Conservation (phyloP, 495 filamentous ascomycete genomes). For the Lindgomyces ingoldianus region DNA sequence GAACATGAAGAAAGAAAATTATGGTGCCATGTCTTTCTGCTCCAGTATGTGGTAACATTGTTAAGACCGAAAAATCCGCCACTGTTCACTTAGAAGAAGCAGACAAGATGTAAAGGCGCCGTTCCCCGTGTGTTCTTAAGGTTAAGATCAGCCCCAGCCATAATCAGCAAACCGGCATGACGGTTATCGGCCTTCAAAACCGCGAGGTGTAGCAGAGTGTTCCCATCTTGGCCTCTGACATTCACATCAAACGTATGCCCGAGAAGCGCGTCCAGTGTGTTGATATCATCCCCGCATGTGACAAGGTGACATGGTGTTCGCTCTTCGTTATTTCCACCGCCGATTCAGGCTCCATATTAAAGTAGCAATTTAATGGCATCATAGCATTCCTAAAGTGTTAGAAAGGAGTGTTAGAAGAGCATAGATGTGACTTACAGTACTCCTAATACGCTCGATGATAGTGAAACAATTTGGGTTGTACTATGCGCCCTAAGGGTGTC, state of each 20-base stretch:
- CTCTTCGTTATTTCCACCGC: neutral
- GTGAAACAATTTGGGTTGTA: too few species aligned
- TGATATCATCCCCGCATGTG: neutral
- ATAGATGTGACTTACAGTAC: neutral
- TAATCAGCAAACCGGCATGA: neutral
- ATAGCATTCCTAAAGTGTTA: neutral
- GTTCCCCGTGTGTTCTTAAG: neutral
- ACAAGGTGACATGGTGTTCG: neutral
- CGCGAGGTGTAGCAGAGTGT: neutral
- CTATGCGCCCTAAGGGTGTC: too few species aligned
- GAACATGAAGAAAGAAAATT: too few species aligned
- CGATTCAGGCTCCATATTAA: neutral
- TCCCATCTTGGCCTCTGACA: neutral
- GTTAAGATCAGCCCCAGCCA: neutral
- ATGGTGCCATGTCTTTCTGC: neutral
- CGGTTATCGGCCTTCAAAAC: neutral
- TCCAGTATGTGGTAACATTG: neutral
- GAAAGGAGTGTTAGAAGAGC: neutral
- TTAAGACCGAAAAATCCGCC: too few species aligned
- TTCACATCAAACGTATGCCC: neutral
- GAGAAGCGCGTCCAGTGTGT: neutral
- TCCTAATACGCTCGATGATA: too few species aligned
- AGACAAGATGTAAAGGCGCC: neutral
- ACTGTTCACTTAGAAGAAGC: neutral
- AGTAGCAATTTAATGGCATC: neutral